A percentile compares a stretch with the other conserved stretches of the same genome.
These are phyloP conservation scores for Dentiscutata heterogama DNA, from an alignment of 371 early-diverging fungal species.

Conservation along the genomic window DNA sequence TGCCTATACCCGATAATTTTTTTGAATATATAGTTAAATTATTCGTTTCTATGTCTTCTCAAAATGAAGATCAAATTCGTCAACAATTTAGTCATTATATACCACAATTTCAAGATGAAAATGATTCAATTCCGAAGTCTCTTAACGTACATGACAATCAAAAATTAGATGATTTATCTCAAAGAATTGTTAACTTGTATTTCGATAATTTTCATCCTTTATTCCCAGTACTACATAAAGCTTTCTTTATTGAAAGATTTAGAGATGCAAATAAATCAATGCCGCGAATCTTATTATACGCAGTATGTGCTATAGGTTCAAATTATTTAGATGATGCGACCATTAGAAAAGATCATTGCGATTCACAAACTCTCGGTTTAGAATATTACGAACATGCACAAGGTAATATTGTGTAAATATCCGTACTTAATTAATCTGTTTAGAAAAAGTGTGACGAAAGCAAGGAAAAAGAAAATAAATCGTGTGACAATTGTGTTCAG, in stretches of 20 bases:
- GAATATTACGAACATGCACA: conserved; percentile 27
- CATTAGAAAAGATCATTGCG: not conserved
- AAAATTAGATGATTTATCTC: not conserved
- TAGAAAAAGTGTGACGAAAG: too few species aligned
- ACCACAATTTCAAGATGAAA: not conserved
- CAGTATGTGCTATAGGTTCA: conserved; percentile 41
- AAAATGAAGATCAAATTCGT: conserved; percentile 11
- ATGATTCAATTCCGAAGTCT: not conserved
- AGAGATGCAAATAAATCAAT: conserved; percentile 23
- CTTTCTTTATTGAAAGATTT: conserved; percentile 22
- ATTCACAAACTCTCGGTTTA: conserved; percentile 19
- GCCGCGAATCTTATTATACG: not conserved
- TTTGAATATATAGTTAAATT: conserved; percentile 29
- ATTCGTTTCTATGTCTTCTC: conserved; percentile 6
- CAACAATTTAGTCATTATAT: conserved; percentile 23
- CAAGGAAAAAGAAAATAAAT: too few species aligned
- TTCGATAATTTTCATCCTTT: conserved; percentile 38
- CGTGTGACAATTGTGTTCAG: too few species aligned
- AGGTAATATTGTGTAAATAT: conserved; percentile 10
- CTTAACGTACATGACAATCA: too few species aligned
- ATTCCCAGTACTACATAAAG: conserved; percentile 33
- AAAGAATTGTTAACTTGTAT: conserved; percentile 14
- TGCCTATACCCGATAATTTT: not conserved
- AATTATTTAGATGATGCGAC: conserved; percentile 18
- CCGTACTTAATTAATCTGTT: not conserved